A percentile compares a stretch with the other conserved stretches of the same genome.
These are phyloP conservation scores for Sanguinoderma infundibulare DNA, from an alignment of 1,284 basidiomycete genomes.

Conservation along the genomic window DNA sequence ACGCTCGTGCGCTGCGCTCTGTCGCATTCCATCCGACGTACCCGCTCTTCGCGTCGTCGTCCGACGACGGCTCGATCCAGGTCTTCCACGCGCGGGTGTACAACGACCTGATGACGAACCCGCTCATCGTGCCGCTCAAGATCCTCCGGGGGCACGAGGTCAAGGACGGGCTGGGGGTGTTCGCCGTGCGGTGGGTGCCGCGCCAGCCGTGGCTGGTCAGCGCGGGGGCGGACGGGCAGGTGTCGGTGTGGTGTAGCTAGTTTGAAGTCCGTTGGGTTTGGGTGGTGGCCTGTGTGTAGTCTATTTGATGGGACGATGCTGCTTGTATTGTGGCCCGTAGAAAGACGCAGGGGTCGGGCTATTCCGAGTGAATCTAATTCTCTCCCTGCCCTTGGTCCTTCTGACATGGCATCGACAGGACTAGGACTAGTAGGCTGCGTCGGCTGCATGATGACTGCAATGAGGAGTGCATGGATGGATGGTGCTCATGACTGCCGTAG, in stretches of 20 bases:
- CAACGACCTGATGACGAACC: constrained; percentile 93
- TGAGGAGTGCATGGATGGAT: too few relatives aligned
- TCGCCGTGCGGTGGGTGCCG: constrained; percentile 90
- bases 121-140: constrained; percentile 96
- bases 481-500: not conserved
- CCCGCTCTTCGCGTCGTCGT: constrained; percentile 94
- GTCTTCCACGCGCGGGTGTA: constrained; percentile 97
- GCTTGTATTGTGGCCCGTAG: too few relatives aligned
- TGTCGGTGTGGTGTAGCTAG: constrained; percentile 82
- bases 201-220: constrained; percentile 94
- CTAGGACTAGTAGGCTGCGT: too few relatives aligned
- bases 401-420: too few relatives aligned
- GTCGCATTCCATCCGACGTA: constrained; percentile 93
- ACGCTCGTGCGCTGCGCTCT: constrained; percentile 89
- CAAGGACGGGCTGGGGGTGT: constrained; percentile 86
- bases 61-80: constrained; percentile 97
- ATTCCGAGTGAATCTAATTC: too few relatives aligned
- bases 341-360: too few relatives aligned
- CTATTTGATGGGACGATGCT: too few relatives aligned
- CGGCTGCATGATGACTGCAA: too few relatives aligned
- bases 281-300: not conserved
- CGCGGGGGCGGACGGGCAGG: constrained; percentile 91
- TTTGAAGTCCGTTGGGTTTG: not conserved
- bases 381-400: too few relatives aligned
- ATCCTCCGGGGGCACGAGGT: constrained; percentile 91